phyloP scores from a whole-genome alignment of 2,329 filamentous ascomycete species.

The Diplocarpon rosae region DNA sequence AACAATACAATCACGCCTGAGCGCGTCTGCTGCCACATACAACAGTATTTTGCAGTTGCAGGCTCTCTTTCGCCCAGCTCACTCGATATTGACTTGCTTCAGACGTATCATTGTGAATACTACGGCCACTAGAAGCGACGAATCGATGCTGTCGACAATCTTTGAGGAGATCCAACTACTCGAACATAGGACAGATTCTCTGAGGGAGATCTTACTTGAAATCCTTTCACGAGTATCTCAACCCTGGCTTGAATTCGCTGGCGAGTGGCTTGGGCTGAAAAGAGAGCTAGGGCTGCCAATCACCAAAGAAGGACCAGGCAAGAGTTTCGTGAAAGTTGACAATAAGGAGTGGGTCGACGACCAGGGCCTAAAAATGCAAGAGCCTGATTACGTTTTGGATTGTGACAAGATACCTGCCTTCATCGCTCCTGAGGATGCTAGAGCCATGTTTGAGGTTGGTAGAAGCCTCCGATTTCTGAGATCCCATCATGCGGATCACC shows the following conservation, averaged over 20 bases:
- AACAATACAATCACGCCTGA: conserved; percentile 25
- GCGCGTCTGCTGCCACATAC: conserved; percentile 15
- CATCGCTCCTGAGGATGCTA: conserved; percentile 56
- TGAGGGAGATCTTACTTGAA: conserved; percentile 55
- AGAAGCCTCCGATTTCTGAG: conserved; percentile 64
- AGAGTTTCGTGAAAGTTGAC: conserved; percentile 51
- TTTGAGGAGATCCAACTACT: conserved; percentile 51
- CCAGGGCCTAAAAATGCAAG: conserved; percentile 43
- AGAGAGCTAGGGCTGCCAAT: conserved; percentile 44
- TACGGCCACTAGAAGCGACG: conserved; percentile 37
- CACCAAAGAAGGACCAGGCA: conserved; percentile 35
- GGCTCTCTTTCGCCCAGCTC: conserved; percentile 23
- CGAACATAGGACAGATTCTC: conserved; percentile 50
- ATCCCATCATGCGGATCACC: conserved; percentile 59
- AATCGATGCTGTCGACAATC: conserved; percentile 48
- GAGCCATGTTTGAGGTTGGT: conserved; percentile 68
- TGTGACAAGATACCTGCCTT: conserved; percentile 59
- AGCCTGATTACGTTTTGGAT: conserved; percentile 52
- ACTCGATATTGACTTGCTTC: conserved; percentile 25
- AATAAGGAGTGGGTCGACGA: conserved; percentile 45
- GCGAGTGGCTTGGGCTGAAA: conserved; percentile 65
- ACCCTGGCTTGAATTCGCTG: conserved; percentile 57
- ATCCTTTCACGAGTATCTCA: conserved; percentile 50
- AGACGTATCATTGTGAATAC: conserved; percentile 22
- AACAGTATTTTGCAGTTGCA: conserved; percentile 27